phyloP scores from a whole-genome alignment of 2,329 filamentous ascomycete species.

The Shiraia bambusicola region DNA sequence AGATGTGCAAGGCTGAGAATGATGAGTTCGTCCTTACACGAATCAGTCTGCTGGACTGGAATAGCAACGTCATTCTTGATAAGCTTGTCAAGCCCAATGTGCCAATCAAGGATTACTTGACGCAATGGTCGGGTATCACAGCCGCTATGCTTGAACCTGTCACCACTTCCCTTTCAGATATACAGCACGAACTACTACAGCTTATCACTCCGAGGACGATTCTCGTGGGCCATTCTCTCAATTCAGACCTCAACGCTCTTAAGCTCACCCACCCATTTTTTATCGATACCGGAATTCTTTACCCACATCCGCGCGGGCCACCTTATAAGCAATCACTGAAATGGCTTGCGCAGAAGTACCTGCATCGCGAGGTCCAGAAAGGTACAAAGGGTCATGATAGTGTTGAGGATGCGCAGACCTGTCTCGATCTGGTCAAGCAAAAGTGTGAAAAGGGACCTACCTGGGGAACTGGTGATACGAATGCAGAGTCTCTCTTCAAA shows the following conservation, averaged over 20 bases:
- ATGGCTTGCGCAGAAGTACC: constrained; percentile 82
- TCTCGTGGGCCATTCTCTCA: constrained; percentile 77
- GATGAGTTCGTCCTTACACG: constrained; percentile 81
- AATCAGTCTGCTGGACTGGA: constrained; percentile 84
- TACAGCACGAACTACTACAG: constrained; percentile 73
- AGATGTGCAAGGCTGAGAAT: constrained; percentile 91
- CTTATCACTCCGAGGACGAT: constrained; percentile 73
- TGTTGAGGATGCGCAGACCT: constrained; percentile 87
- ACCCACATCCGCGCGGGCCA: constrained; percentile 84
- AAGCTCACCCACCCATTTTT: constrained; percentile 89
- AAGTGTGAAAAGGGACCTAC: constrained; percentile 90
- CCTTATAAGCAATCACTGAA: constrained; percentile 90
- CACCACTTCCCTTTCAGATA: constrained; percentile 79
- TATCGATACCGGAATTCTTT: constrained; percentile 87
- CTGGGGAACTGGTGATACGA: constrained; percentile 79
- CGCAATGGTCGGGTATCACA: constrained; percentile 86
- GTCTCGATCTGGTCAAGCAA: constrained; percentile 88
- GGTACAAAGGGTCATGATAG: constrained; percentile 81
- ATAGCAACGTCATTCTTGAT: constrained; percentile 78
- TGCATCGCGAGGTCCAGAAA: constrained; percentile 85
- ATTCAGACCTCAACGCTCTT: constrained; percentile 80
- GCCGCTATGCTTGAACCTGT: constrained; percentile 77
- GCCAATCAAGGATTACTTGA: constrained; percentile 91
- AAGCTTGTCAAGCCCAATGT: constrained; percentile 88
- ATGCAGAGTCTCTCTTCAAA: constrained; percentile 86